Percentiles rank a stretch among this genome's conserved stretches.
These are phyloP conservation scores for Plasmodium vinckei DNA, from an alignment of 169 alveolate species.

Conservation along the genomic window DNA sequence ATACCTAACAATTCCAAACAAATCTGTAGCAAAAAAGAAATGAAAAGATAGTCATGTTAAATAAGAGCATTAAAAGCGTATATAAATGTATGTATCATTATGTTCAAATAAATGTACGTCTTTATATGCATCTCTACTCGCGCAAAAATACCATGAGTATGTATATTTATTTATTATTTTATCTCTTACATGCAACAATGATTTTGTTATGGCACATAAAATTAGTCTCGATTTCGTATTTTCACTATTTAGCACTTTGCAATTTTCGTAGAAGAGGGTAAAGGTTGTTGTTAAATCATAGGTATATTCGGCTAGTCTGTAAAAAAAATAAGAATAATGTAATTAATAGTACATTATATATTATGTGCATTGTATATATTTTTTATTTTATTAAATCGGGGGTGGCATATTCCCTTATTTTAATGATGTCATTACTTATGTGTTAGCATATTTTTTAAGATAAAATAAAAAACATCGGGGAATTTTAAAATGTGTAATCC, in stretches of 20 bases:
- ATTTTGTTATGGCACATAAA: conserved; percentile 92
- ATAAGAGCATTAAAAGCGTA: conserved; percentile 8
- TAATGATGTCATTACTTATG: conserved; percentile 68
- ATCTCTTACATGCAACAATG: conserved; percentile 85
- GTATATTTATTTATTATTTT: conserved; percentile 83
- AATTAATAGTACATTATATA: background rate
- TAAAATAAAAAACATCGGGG: conserved; percentile 81
- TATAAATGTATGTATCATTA: background rate
- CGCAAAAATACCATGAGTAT: background rate
- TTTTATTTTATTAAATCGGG: too few relatives aligned
- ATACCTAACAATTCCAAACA: conserved; percentile 39
- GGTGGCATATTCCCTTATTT: conserved; percentile 1
- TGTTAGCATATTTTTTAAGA: conserved; percentile 78
- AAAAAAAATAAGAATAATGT: conserved; percentile 55
- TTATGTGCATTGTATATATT: background rate
- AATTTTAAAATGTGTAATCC: conserved; percentile 83
- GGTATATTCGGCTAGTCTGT: conserved; percentile 94
- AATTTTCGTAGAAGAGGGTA: conserved; percentile 95
- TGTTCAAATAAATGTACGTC: background rate
- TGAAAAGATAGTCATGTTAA: background rate
- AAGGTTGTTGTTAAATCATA: conserved; percentile 94
- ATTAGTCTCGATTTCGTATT: conserved; percentile 93
- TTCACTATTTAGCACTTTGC: conserved; percentile 93
- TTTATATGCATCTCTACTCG: background rate
- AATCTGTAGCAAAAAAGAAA: conserved; percentile 21